A percentile compares a stretch with the other conserved stretches of the same genome.
phyloP scores from a whole-genome alignment of 805 yeast species.

The Candida manassasensis region DNA sequence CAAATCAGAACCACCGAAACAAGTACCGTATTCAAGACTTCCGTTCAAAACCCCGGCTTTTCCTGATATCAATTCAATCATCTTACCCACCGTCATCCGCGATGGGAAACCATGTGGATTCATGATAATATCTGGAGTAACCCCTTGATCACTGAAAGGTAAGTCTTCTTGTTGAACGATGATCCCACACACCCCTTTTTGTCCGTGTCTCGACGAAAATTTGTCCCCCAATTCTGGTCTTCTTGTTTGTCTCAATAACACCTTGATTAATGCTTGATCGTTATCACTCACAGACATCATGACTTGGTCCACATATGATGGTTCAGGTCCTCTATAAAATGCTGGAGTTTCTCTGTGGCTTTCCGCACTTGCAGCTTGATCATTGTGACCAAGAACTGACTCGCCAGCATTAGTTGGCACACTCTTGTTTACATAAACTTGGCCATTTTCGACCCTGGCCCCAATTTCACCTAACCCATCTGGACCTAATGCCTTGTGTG shows the following conservation, averaged over 20 bases:
- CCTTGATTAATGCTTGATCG: conserved; percentile 92
- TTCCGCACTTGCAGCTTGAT: conserved; percentile 39
- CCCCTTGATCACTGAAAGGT: conserved; percentile 92
- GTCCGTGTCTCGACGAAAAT: conserved; percentile 96
- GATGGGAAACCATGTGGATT: conserved; percentile 99
- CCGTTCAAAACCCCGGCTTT: conserved; percentile 97
- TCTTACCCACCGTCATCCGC: conserved; percentile 99
- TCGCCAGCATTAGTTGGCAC: conserved; percentile 86
- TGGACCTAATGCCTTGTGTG: conserved; percentile 81
- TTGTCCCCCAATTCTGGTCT: conserved; percentile 98
- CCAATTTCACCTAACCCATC: conserved; percentile 98
- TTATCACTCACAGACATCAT: conserved; percentile 95
- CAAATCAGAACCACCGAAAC: conserved; percentile 96
- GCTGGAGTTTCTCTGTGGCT: conserved; percentile 87
- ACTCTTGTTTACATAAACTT: conserved; percentile 87
- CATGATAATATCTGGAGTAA: conserved; percentile 94
- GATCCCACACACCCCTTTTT: conserved; percentile 98
- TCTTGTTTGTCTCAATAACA: conserved; percentile 87
- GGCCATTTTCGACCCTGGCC: conserved; percentile 83
- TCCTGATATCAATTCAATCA: conserved; percentile 94
- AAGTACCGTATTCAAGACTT: conserved; percentile 88
- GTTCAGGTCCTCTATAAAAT: conserved; percentile 90
- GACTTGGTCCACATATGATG: conserved; percentile 92
- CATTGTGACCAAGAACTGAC: conserved; percentile 42
- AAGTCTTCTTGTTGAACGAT: conserved; percentile 95